phyloP scores from a whole-genome alignment of 2,329 filamentous ascomycete genomes.

The Chaetothyriales sp. region DNA sequence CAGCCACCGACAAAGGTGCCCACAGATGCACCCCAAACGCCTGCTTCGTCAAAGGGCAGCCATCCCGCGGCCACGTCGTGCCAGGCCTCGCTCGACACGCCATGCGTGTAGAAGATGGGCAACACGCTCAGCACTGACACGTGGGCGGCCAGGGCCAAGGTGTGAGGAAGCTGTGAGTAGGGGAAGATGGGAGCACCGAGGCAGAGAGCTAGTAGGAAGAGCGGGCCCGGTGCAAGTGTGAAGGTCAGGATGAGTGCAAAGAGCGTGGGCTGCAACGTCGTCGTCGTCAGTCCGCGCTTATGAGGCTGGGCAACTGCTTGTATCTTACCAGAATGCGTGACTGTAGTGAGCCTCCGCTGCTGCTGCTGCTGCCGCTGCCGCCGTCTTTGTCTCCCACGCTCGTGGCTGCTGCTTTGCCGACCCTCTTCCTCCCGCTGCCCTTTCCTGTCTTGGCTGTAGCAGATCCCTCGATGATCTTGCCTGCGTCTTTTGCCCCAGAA shows the following conservation, averaged over 20 bases:
- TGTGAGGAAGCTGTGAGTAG: slow-evolving; percentile 66
- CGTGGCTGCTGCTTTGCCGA: slow-evolving; percentile 5
- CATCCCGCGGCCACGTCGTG: slow-evolving; percentile 52
- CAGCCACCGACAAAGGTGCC: slow-evolving; percentile 72
- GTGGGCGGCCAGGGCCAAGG: slow-evolving; percentile 66
- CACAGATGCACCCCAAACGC: slow-evolving; percentile 65
- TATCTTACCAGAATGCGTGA: slow-evolving; percentile 14
- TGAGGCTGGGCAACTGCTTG: not conserved
- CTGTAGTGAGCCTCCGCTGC: not conserved
- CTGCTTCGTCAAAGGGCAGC: slow-evolving; percentile 58
- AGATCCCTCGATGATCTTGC: slow-evolving; percentile 11
- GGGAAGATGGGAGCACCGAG: slow-evolving; percentile 65
- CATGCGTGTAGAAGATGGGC: slow-evolving; percentile 74
- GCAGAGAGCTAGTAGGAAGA: slow-evolving; percentile 51
- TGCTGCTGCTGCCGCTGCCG: not conserved
- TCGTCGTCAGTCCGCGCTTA: not conserved
- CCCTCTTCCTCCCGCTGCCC: slow-evolving; percentile 1
- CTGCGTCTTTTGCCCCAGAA: slow-evolving; percentile 13
- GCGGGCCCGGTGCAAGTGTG: slow-evolving; percentile 40
- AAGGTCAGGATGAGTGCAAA: slow-evolving; percentile 50
- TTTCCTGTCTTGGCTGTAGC: slow-evolving; percentile 5
- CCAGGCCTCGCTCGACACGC: slow-evolving; percentile 61
- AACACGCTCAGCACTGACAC: slow-evolving; percentile 65
- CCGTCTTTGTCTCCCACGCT: slow-evolving; percentile 14
- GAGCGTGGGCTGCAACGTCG: slow-evolving; percentile 10